Conservation (phyloP, 192 early-diverging fungal species). For the Mortierella claussenii region DNA sequence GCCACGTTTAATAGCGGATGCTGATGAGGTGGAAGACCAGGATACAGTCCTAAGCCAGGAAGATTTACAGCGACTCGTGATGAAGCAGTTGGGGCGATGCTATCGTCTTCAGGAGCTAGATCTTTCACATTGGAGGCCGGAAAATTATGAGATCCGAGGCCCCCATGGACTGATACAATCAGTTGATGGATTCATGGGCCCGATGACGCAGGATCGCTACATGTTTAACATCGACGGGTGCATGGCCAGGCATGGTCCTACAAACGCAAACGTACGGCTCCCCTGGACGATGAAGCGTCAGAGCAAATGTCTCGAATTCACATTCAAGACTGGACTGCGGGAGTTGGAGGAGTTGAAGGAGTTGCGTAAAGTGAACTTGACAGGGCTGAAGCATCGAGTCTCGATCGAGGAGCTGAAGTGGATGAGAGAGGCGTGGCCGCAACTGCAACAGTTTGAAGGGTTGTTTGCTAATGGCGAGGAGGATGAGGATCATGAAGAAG, state of each 20-base stretch:
- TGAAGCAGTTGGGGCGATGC: slow-evolving; percentile 6
- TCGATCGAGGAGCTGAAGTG: slow-evolving; percentile 2
- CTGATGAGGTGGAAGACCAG: neutral
- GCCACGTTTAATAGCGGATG: neutral
- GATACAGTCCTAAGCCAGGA: neutral
- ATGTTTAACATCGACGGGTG: no score
- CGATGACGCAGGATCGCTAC: no score
- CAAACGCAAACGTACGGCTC: neutral
- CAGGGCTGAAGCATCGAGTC: neutral
- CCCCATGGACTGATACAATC: neutral
- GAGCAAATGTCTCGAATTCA: slow-evolving; percentile 4
- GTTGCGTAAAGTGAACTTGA: neutral
- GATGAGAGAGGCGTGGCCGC: slow-evolving; percentile 9
- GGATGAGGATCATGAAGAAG: slow-evolving; percentile 1
- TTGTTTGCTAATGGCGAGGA: slow-evolving; percentile 1
- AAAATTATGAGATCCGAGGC: neutral
- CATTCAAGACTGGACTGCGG: slow-evolving; percentile 1
- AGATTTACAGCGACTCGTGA: slow-evolving; percentile 3
- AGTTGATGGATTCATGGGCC: neutral
- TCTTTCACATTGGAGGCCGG: slow-evolving; percentile 1
- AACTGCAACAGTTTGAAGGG: slow-evolving; percentile 4
- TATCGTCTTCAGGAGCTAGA: slow-evolving; percentile 6
- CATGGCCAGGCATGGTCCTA: no score
- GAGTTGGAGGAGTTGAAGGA: slow-evolving; percentile 8
- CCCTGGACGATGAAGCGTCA: slow-evolving; percentile 2